Percentiles rank a stretch among this genome's conserved stretches.
phyloP scores from a whole-genome alignment of 75 land plant species.

The Sequoiadendron giganteum region DNA sequence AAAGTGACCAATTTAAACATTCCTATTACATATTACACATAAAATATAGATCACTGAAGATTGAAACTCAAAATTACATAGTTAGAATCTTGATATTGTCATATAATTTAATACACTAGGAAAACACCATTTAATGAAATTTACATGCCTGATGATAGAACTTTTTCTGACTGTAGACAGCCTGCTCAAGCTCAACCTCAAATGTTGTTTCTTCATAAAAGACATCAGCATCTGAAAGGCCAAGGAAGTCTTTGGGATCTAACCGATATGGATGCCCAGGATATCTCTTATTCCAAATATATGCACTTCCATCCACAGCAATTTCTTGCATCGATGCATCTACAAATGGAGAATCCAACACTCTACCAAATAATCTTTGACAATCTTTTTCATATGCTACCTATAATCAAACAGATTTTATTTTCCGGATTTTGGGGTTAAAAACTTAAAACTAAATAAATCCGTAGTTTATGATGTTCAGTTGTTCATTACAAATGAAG shows the following conservation, averaged over 20 bases:
- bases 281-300: background rate
- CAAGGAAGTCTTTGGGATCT: background rate
- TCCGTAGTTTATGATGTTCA: background rate
- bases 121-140: no score
- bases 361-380: background rate
- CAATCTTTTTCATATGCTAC: background rate
- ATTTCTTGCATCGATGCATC: background rate
- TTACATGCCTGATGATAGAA: background rate
- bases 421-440: no score
- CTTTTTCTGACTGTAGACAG: background rate
- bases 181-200: background rate
- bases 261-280: background rate
- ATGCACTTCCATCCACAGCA: background rate
- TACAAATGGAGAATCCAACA: background rate
- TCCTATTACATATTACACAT: no score
- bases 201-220: background rate
- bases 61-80: no score
- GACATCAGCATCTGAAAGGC: background rate
- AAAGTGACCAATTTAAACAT: no score
- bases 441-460: no score
- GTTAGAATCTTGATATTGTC: no score
- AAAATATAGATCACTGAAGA: no score
- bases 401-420: background rate
- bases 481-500: no score
- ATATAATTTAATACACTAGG: no score